These are phyloP conservation scores for Microthlaspi erraticum DNA, from an alignment of 345 rosid species.

Conservation along the genomic window DNA sequence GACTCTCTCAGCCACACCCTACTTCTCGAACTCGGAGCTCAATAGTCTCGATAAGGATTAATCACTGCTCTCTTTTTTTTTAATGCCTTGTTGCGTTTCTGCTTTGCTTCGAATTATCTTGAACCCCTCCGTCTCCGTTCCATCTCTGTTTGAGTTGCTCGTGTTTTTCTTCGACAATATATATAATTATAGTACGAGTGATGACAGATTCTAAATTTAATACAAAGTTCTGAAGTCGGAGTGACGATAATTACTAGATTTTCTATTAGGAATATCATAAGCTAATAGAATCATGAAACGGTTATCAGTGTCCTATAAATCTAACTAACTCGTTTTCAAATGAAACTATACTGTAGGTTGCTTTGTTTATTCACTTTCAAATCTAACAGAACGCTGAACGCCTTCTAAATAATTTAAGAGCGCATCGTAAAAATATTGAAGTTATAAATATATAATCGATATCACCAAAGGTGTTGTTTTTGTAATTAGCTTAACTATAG, in stretches of 20 bases:
- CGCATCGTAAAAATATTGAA: not conserved
- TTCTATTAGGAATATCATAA: not conserved
- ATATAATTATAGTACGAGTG: not conserved
- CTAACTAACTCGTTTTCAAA: not conserved
- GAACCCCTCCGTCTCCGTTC: not conserved
- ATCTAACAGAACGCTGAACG: too few species aligned
- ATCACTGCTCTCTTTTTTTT: not conserved
- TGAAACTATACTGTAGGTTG: not conserved
- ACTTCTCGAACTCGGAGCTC: conserved; percentile 76
- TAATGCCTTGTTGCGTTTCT: not conserved
- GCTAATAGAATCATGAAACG: not conserved
- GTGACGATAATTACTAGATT: not conserved
- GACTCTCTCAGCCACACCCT: conserved; percentile 73
- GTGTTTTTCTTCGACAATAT: not conserved
- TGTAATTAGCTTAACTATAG: conserved; percentile 8
- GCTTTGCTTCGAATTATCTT: not conserved
- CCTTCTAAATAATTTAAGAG: conserved; percentile 7
- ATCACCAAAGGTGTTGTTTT: not conserved
- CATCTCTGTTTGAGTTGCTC: not conserved
- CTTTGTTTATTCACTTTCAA: not conserved
- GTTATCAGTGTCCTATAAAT: not conserved
- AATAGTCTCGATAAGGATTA: conserved; percentile 25
- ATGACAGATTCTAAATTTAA: not conserved
- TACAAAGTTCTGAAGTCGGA: not conserved
- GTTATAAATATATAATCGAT: not conserved